Base-by-base conservation (phyloP, 257 asterid species). In the Solanum acaule region DNA sequence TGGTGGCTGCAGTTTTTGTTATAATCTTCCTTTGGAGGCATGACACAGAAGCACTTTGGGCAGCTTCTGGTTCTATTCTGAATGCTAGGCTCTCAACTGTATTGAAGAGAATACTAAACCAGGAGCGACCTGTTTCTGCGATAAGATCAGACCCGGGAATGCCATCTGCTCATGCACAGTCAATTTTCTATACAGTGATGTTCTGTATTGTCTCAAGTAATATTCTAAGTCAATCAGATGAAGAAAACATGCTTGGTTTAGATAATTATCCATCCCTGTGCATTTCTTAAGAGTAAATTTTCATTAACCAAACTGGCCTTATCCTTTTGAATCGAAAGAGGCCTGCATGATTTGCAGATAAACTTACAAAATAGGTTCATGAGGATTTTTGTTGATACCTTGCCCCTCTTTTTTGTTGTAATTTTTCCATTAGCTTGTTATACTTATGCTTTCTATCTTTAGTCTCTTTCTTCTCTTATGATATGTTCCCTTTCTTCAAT, bases 101-200 rank as follows among this genome's bases (percentile, higher is more conserved):
- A 15, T 93, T 96, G 72, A 96, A 96, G 94, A 87, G 86, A 85
- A n/a, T 92, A 82, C 86, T 96, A 31, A 95, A 96, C 87, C 98
- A 96, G 86, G 95, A 93, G 87, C 88, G 99, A 88, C 99, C 99
- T 6, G 87, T 89, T 90, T 84, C 97, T 56, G 89, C 93, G 6
- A 56, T 92, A 88, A 92, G 96, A 91, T 90, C 98, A 10, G 98
- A 94, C 89, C 99, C 98, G 0, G 99, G 99, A 87, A 96, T 96
- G 99, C 98, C 99, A 37, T 96, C 99, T 73, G 91, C 98, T 31
- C 99, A 95, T 88, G 96, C 98, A 0, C 98, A 94, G 86, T 88
- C 98, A 90, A 93, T 96, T 88, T 92, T 90, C 88, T 96, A 86
- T 83, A 86, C 92, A 10, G 61, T 92, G 79, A 85, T 89, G 18